Evolutionary conservation across 2,329 filamentous ascomycete species (phyloP).

Genomic region (Monascus ruber): DNA sequence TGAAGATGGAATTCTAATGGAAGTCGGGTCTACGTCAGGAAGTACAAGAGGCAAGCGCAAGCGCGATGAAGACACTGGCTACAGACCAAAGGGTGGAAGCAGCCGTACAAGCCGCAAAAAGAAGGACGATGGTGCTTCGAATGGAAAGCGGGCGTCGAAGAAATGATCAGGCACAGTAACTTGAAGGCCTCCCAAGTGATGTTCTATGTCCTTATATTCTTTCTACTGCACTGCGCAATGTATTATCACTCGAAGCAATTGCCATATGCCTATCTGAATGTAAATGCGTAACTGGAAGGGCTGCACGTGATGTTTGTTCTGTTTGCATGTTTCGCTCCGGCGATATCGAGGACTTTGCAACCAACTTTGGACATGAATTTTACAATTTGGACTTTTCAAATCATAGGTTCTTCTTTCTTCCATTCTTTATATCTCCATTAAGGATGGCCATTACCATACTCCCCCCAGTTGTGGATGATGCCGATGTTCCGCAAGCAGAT

Average conservation of each 20-base stretch:
- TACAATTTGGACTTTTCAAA: background rate
- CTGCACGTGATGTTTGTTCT: too few species aligned
- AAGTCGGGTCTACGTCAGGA: conserved; percentile 17
- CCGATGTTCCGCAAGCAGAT: conserved; percentile 19
- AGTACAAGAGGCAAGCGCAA: conserved; percentile 34
- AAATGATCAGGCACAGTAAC: conserved; percentile 16
- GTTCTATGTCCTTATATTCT: background rate
- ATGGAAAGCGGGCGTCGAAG: conserved; percentile 20
- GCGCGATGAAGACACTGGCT: conserved; percentile 36
- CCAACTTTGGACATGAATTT: background rate
- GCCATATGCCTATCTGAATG: too few species aligned
- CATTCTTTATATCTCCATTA: conserved; percentile 1
- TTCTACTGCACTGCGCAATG: conserved; percentile 2
- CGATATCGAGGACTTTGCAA: too few species aligned
- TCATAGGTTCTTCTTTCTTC: background rate
- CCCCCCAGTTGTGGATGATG: conserved; percentile 34
- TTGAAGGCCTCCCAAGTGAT: conserved; percentile 2
- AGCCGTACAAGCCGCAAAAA: conserved; percentile 26
- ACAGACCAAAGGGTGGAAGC: conserved; percentile 36
- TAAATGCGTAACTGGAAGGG: too few species aligned
- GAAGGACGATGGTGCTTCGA: conserved; percentile 28
- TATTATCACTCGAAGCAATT: conserved; percentile 2
- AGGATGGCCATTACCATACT: conserved; percentile 50
- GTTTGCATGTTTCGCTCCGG: too few species aligned
- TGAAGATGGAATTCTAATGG: conserved; percentile 30